Evolutionary conservation across 805 yeast species (phyloP), one percentile per base, ranked within the genome.

Genomic region (Candida fluviatilis): DNA sequence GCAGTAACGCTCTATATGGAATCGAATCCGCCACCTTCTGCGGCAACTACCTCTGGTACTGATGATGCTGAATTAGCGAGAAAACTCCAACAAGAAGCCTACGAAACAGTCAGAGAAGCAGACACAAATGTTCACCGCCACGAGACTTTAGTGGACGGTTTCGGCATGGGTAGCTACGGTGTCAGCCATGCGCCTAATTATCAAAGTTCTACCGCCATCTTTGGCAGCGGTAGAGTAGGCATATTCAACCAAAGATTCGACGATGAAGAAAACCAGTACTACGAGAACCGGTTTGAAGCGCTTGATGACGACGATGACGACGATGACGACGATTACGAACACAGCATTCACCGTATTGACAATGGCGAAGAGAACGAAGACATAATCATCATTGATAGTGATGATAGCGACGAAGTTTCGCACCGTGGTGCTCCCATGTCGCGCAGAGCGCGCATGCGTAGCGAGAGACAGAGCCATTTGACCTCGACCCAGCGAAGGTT

Each of bases 1-100:
- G 98, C 99, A 0, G 85, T 93, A 5, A 78, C 88, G 11, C 66
- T 93, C 31, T 93, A 66, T 59, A 82, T 84, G 62, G 98, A 93
- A 46, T 46, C 62, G 6, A 45, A 58, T 35, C 60, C 32, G n/a
- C 26, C 33, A 21, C 25, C 31, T 30, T 35, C 41, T 14, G 33
- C 43, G 8, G 47, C 38, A 15, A 18, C 40, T 10, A 25, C 40
- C 26, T 19, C 39, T 37, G 36, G 13, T n/a, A 27, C 27, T 6
- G 34, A 35, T 36, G 80, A 74, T 47, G 84, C 70, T 24, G 78
- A 71, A 37, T 43, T 78, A 37, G 91, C 91, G 1, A 71, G 75
- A 40, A 60, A 77, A 41, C 57, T 84, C 35, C 91, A 83, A 48
- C 69, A 71, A 37, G 85, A 84, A 47, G 78, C 82, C 17, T 82